phyloP scores from a whole-genome alignment of 257 asterid species.

The Haberlea rhodopensis region DNA sequence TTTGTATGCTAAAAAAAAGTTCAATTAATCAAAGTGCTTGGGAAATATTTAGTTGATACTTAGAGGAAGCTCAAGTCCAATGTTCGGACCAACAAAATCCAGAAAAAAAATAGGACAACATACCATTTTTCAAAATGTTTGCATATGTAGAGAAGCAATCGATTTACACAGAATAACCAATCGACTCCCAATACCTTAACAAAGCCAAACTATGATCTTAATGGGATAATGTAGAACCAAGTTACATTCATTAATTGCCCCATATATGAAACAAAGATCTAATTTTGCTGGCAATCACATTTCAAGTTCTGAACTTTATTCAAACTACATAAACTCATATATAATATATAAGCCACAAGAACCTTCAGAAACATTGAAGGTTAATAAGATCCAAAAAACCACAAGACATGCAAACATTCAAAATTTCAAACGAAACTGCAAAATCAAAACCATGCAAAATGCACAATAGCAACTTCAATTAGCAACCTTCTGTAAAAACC shows the following conservation, averaged over 20 bases:
- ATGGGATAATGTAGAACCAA: background rate
- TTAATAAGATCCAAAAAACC: constrained; percentile 9
- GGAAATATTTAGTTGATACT: background rate
- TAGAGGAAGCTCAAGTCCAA: constrained; percentile 1
- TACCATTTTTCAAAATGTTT: background rate
- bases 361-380: background rate
- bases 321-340: background rate
- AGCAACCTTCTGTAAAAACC: constrained; percentile 22
- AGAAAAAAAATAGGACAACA: background rate
- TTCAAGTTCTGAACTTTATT: constrained; percentile 6
- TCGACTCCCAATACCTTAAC: background rate
- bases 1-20: constrained; percentile 1
- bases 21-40: background rate
- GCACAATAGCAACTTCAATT: constrained; percentile 9
- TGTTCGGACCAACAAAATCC: background rate
- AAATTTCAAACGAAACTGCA: background rate
- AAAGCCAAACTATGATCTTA: background rate
- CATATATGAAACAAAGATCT: constrained; percentile 16
- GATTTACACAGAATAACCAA: background rate
- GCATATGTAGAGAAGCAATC: background rate
- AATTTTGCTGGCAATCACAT: background rate
- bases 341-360: constrained; percentile 12
- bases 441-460: background rate
- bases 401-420: constrained; percentile 13
- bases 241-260: background rate